Percentiles rank a stretch among this genome's conserved stretches.
These are phyloP conservation scores for Tylopilus felleus DNA, from an alignment of 768 basidiomycete species.

Conservation along the genomic window DNA sequence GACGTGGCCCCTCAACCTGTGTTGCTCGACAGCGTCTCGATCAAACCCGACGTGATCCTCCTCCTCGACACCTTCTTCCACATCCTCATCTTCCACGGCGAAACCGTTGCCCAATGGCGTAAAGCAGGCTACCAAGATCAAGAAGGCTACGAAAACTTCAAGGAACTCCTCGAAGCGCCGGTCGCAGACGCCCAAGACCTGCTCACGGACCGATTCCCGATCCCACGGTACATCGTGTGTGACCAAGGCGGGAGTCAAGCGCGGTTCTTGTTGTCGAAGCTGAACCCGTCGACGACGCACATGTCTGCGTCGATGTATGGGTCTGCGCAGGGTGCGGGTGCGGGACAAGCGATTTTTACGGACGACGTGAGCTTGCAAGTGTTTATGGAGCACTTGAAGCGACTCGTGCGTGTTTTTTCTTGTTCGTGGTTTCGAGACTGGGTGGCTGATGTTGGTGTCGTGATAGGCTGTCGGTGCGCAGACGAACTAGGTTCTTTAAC, in stretches of 20 bases:
- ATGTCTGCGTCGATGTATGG: conserved; percentile 92
- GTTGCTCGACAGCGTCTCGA: conserved; percentile 93
- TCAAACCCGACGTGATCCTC: conserved; percentile 94
- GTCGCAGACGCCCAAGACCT: conserved; percentile 94
- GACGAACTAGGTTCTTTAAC: conserved; percentile 45
- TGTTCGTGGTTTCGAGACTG: not conserved
- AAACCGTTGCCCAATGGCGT: conserved; percentile 95
- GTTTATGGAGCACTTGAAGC: conserved; percentile 97
- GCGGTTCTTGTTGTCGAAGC: conserved; percentile 93
- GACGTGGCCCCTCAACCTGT: conserved; percentile 92
- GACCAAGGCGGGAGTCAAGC: conserved; percentile 98
- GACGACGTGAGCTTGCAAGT: conserved; percentile 98
- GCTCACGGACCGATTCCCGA: conserved; percentile 91
- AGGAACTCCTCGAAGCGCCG: conserved; percentile 85
- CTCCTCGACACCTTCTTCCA: conserved; percentile 99
- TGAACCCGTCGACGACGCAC: conserved; percentile 98
- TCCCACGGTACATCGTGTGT: conserved; percentile 96
- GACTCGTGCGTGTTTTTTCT: conserved; percentile 56
- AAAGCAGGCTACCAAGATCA: conserved; percentile 99
- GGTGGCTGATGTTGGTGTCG: conserved; percentile 4
- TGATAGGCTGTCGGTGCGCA: conserved; percentile 64
- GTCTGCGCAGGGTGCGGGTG: conserved; percentile 56
- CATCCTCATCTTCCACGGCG: conserved; percentile 99
- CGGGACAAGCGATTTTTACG: conserved; percentile 94
- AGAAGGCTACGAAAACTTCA: conserved; percentile 98